Evolutionary conservation across 169 alveolate genomes (phyloP).

Genomic region (Plasmodium gaboni): DNA sequence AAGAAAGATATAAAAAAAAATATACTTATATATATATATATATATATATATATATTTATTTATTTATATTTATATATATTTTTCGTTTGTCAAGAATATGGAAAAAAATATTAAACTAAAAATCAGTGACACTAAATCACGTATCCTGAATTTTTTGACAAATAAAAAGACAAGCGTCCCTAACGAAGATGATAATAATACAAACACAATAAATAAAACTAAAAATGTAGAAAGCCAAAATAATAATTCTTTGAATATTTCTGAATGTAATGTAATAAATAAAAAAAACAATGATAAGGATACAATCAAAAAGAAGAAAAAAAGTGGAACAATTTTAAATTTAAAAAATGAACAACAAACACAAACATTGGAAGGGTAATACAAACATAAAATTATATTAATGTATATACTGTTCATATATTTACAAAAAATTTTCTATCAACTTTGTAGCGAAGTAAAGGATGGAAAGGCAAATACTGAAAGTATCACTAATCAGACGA

Average conservation of each 20-base stretch:
- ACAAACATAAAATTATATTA: no score
- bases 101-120: conserved; percentile 15
- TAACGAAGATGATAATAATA: conserved; percentile 5
- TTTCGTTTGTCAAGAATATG: conserved; percentile 9
- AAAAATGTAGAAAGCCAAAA: conserved; percentile 2
- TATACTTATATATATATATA: no score
- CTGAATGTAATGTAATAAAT: not conserved
- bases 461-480: no score
- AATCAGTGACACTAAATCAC: conserved; percentile 37
- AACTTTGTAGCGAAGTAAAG: no score
- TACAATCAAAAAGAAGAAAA: conserved; percentile 22
- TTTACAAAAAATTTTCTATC: no score
- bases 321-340: conserved; percentile 38
- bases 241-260: not conserved
- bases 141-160: conserved; percentile 26
- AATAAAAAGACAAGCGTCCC: not conserved
- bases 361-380: conserved; percentile 10
- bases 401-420: no score
- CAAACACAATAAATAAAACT: not conserved
- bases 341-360: conserved; percentile 7
- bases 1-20: no score
- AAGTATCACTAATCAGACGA: no score
- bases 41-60: no score
- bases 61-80: not conserved
- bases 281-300: conserved; percentile 22